phyloP scores from a whole-genome alignment of 352 stramenopile genomes.

The Pythium scleroteichum region DNA sequence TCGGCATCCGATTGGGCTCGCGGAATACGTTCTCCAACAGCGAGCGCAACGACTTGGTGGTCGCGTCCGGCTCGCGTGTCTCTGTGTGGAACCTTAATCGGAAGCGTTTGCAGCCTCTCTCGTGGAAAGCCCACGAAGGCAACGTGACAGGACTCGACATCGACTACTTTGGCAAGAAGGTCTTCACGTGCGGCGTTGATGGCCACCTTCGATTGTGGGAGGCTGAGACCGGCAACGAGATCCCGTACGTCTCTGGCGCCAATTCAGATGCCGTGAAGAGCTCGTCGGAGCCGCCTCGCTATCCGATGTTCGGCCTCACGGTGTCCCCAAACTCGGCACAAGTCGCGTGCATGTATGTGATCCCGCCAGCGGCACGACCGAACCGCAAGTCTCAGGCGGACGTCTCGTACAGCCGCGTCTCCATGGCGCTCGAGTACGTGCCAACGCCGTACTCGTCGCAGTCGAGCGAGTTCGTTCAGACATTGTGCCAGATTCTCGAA shows the following conservation, averaged over 20 bases:
- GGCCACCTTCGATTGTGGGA: slow-evolving; percentile 68
- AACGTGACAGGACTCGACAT: slow-evolving; percentile 65
- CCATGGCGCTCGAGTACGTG: slow-evolving; percentile 70
- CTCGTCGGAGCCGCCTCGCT: slow-evolving; percentile 19
- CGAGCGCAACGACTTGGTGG: slow-evolving; percentile 50
- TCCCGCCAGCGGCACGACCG: slow-evolving; percentile 72
- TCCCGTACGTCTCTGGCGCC: slow-evolving; percentile 21
- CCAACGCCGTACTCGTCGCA: slow-evolving; percentile 53
- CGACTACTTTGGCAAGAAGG: slow-evolving; percentile 63
- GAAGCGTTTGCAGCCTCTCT: slow-evolving; percentile 34
- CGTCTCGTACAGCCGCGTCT: slow-evolving; percentile 83
- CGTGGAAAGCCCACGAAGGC: slow-evolving; percentile 69
- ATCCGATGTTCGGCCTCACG: slow-evolving; percentile 69
- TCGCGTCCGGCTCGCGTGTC: slow-evolving; percentile 63
- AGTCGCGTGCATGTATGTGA: slow-evolving; percentile 65
- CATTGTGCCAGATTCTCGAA: slow-evolving; percentile 55
- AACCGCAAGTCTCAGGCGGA: slow-evolving; percentile 83
- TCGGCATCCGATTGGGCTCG: slow-evolving; percentile 51
- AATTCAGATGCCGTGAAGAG: background rate
- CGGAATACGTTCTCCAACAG: slow-evolving; percentile 56
- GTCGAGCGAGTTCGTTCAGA: slow-evolving; percentile 40
- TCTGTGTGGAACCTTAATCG: slow-evolving; percentile 71
- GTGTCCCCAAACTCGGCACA: slow-evolving; percentile 75
- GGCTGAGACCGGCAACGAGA: slow-evolving; percentile 37
- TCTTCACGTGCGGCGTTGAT: slow-evolving; percentile 66